Percentiles rank a stretch among this genome's conserved stretches.
Conservation (phyloP, 768 basidiomycete genomes). For the Rhizopogon sp. region DNA sequence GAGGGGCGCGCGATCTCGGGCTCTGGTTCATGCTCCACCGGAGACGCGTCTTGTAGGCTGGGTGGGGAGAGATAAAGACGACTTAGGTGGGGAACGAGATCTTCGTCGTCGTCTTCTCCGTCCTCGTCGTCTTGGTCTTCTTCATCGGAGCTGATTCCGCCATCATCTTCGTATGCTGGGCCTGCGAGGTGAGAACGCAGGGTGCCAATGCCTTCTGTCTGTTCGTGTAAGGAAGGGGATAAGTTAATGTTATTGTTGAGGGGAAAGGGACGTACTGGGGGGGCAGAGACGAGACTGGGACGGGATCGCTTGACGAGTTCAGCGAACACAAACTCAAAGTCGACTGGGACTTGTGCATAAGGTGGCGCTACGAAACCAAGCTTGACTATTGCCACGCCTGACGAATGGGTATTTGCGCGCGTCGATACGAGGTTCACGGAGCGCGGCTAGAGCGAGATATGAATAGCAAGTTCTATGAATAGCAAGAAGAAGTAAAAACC, state of each 20-base stretch:
- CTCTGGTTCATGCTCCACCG: slow-evolving; percentile 5
- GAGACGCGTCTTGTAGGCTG: slow-evolving; percentile 15
- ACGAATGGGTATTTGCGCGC: slow-evolving; percentile 38
- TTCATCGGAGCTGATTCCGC: slow-evolving; percentile 57
- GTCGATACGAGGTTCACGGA: slow-evolving; percentile 43
- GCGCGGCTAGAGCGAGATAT: slow-evolving; percentile 33
- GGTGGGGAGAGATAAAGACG: slow-evolving; percentile 19
- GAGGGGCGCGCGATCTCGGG: slow-evolving; percentile 12
- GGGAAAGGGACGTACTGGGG: slow-evolving; percentile 47
- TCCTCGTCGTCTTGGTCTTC: slow-evolving; percentile 36
- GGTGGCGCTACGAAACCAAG: slow-evolving; percentile 51
- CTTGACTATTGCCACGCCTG: slow-evolving; percentile 55
- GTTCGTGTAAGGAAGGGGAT: not conserved
- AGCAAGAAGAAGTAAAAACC: slow-evolving; percentile 19
- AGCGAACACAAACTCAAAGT: slow-evolving; percentile 55
- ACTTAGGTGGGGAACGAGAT: slow-evolving; percentile 23
- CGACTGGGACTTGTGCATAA: slow-evolving; percentile 37
- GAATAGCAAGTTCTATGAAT: slow-evolving; percentile 6
- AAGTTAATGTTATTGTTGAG: not conserved
- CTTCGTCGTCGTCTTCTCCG: slow-evolving; percentile 23
- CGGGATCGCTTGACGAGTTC: slow-evolving; percentile 62
- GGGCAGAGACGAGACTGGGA: slow-evolving; percentile 67
- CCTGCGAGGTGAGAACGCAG: slow-evolving; percentile 56
- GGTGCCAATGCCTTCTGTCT: slow-evolving; percentile 88
- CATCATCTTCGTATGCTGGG: slow-evolving; percentile 70